A percentile compares a stretch with the other conserved stretches of the same genome.
Conservation (phyloP, 2,329 filamentous ascomycete species). For the Calonectria pseudoreteaudii region DNA sequence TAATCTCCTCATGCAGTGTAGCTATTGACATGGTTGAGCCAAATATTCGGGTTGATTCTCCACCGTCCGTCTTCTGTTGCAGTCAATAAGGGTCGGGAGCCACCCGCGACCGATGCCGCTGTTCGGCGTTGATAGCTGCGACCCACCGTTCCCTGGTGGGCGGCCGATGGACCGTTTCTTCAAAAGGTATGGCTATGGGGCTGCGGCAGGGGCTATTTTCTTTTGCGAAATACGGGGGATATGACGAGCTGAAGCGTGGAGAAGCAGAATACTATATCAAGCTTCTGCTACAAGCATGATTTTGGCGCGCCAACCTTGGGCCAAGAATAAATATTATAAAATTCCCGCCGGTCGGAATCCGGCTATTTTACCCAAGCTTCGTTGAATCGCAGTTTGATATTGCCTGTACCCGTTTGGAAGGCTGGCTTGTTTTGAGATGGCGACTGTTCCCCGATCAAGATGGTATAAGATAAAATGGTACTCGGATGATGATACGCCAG, state of each 20-base stretch:
- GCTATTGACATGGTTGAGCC: background rate
- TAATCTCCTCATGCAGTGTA: background rate
- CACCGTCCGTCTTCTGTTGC: background rate
- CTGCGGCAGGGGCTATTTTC: background rate
- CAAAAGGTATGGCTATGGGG: background rate
- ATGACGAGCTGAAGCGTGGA: constrained; percentile 10
- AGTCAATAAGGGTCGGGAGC: background rate
- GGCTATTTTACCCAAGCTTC: background rate
- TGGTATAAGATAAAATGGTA: constrained; percentile 26
- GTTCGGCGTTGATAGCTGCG: background rate
- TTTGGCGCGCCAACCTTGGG: background rate
- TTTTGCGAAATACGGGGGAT: constrained; percentile 1
- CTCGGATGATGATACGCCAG: constrained; percentile 21
- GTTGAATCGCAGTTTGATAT: too few species aligned
- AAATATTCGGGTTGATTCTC: background rate
- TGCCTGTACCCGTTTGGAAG: background rate
- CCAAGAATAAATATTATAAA: background rate
- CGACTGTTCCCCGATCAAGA: constrained; percentile 17
- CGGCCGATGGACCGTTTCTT: background rate
- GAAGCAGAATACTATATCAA: background rate
- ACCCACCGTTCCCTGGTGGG: background rate
- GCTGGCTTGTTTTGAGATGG: background rate
- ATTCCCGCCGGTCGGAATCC: background rate
- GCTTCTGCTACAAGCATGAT: background rate
- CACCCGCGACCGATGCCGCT: background rate